A percentile compares a stretch with the other conserved stretches of the same genome.
These are phyloP conservation scores for Tolypocladium capitatum DNA, from an alignment of 2,329 filamentous ascomycete species.

Conservation along the genomic window DNA sequence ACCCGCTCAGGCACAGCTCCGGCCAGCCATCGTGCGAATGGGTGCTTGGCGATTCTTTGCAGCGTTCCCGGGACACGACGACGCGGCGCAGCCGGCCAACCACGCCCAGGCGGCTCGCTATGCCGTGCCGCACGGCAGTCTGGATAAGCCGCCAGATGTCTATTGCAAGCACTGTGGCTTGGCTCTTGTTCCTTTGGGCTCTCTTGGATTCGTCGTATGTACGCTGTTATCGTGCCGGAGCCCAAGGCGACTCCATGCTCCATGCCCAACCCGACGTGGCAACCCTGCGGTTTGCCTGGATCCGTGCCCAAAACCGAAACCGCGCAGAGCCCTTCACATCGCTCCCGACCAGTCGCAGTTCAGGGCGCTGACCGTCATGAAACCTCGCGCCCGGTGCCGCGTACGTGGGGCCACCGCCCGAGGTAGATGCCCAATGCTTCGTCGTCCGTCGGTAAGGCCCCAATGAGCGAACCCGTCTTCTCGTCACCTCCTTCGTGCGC, in stretches of 20 bases:
- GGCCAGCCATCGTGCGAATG: not conserved
- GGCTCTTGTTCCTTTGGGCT: not conserved
- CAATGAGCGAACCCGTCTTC: not conserved
- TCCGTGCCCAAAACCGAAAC: not conserved
- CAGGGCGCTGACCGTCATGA: not conserved
- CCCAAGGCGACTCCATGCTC: not conserved
- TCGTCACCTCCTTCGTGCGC: not conserved
- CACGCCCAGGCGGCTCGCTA: not conserved
- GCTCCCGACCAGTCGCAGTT: not conserved
- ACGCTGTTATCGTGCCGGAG: not conserved
- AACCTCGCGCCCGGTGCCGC: not conserved
- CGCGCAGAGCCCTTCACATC: not conserved
- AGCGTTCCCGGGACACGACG: not conserved
- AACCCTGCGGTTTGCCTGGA: not conserved
- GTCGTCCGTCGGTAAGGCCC: not conserved
- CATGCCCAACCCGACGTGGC: not conserved
- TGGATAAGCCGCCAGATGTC: not conserved
- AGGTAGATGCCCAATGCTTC: slow-evolving; percentile 1
- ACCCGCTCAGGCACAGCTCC: not conserved
- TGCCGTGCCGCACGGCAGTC: not conserved
- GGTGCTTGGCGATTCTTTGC: not conserved
- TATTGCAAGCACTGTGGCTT: not conserved
- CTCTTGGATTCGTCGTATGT: not conserved
- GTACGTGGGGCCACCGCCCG: not conserved
- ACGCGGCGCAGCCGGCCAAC: not conserved